These are phyloP conservation scores for Debaryomycetaceae sp. DNA, from an alignment of 1,139 yeast genomes.

Conservation along the genomic window DNA sequence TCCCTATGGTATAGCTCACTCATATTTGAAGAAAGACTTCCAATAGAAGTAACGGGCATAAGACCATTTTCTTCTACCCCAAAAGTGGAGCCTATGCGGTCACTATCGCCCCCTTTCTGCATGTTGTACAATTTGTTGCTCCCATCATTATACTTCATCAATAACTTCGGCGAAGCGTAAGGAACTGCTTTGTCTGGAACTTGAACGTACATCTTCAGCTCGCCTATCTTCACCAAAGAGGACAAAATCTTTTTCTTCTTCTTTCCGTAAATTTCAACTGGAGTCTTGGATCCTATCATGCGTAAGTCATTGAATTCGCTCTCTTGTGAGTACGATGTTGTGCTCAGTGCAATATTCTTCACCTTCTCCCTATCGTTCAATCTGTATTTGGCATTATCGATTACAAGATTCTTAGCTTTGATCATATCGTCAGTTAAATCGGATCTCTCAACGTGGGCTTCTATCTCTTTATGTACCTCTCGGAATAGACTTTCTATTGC, in stretches of 20 bases:
- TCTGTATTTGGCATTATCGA: slow-evolving; percentile 11
- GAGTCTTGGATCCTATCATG: slow-evolving; percentile 26
- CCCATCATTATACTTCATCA: slow-evolving; percentile 34
- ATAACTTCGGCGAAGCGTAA: slow-evolving; percentile 36
- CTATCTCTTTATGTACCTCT: slow-evolving; percentile 37
- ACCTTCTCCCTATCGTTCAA: background rate
- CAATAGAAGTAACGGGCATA: slow-evolving; percentile 3
- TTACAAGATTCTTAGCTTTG: slow-evolving; percentile 30
- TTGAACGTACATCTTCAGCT: slow-evolving; percentile 28
- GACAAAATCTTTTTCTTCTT: slow-evolving; percentile 39
- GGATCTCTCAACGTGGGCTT: slow-evolving; percentile 22
- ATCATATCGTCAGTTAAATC: slow-evolving; percentile 29
- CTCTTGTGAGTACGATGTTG: background rate
- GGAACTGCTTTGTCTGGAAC: slow-evolving; percentile 37
- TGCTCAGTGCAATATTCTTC: background rate
- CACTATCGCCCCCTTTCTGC: background rate
- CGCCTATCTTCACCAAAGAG: slow-evolving; percentile 32
- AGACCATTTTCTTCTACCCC: slow-evolving; percentile 1
- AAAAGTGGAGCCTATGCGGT: background rate
- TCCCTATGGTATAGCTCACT: slow-evolving; percentile 31
- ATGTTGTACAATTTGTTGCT: background rate
- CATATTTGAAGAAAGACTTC: slow-evolving; percentile 15
- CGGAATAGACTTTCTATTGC: slow-evolving; percentile 24
- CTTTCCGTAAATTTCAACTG: slow-evolving; percentile 29
- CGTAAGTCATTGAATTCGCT: background rate